Percentiles rank a stretch among this genome's conserved stretches.
Evolutionary conservation across 768 basidiomycete genomes (phyloP).

Genomic region (Suillus lakei): DNA sequence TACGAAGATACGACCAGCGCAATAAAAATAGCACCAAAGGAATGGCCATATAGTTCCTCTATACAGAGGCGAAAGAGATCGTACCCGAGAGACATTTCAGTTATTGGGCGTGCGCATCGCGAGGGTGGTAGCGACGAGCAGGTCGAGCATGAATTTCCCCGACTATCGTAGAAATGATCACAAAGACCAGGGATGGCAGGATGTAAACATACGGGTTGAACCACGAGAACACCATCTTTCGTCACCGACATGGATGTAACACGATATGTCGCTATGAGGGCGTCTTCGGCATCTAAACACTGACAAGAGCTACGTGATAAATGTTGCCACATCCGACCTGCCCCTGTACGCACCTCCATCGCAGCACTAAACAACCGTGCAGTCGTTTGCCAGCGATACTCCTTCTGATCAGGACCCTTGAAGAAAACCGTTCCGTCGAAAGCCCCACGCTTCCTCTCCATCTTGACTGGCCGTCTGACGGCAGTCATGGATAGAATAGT

Average conservation of each 20-base stretch:
- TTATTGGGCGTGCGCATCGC: conserved; percentile 27
- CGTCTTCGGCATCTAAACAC: conserved; percentile 23
- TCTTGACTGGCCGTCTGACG: conserved; percentile 12
- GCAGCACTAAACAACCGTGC: conserved; percentile 18
- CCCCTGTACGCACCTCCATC: conserved; percentile 27
- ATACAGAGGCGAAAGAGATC: background rate
- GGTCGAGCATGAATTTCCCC: conserved; percentile 28
- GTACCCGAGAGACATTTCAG: conserved; percentile 6
- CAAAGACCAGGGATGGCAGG: background rate
- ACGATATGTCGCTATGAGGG: conserved; percentile 33
- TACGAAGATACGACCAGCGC: background rate
- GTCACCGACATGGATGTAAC: conserved; percentile 24
- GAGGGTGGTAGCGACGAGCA: conserved; percentile 33
- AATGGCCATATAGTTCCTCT: background rate
- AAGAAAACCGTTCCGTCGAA: conserved; percentile 25
- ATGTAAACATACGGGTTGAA: conserved; percentile 29
- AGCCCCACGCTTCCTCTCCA: conserved; percentile 16
- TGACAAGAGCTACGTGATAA: conserved; percentile 8
- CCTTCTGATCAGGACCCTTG: conserved; percentile 24
- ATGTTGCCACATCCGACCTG: background rate
- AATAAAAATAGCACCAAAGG: background rate
- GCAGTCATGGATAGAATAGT: conserved; percentile 22
- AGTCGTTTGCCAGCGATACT: conserved; percentile 26
- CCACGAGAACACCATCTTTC: conserved; percentile 32
- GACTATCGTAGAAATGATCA: conserved; percentile 18